These are phyloP conservation scores for Galeopsis tetrahit DNA, from an alignment of 257 asterid species.

Conservation along the genomic window DNA sequence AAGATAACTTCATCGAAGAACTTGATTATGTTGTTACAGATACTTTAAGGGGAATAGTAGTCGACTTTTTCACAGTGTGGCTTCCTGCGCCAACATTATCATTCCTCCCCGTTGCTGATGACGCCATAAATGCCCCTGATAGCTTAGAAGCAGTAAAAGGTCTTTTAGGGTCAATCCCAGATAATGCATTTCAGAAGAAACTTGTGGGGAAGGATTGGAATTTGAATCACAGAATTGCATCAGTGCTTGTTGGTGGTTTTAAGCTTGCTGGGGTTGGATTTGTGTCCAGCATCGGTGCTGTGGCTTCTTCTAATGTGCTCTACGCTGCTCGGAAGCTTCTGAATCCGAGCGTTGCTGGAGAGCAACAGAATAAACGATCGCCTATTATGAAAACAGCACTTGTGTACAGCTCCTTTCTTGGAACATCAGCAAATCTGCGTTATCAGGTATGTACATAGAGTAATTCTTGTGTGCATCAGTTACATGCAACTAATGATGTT, in stretches of 20 bases:
- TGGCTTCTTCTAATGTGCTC: conserved; percentile 73
- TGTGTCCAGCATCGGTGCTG: conserved; percentile 87
- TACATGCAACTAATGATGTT: background rate
- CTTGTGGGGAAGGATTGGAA: conserved; percentile 79
- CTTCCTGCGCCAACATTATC: conserved; percentile 91
- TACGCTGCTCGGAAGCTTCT: conserved; percentile 50
- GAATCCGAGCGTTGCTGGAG: conserved; percentile 51
- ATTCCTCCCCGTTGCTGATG: conserved; percentile 58
- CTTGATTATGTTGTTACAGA: conserved; percentile 84
- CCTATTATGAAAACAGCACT: conserved; percentile 81
- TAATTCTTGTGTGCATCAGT: background rate
- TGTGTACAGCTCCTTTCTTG: conserved; percentile 76
- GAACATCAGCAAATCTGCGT: conserved; percentile 88
- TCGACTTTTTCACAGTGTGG: conserved; percentile 92
- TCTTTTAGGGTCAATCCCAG: conserved; percentile 84
- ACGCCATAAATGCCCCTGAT: conserved; percentile 48
- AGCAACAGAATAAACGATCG: conserved; percentile 61
- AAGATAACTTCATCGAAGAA: conserved; percentile 75
- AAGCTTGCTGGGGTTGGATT: conserved; percentile 88
- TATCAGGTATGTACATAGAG: conserved; percentile 61
- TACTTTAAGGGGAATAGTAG: conserved; percentile 70
- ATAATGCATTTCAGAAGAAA: conserved; percentile 83
- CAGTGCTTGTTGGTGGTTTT: conserved; percentile 83
- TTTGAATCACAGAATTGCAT: conserved; percentile 71
- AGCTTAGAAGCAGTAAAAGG: conserved; percentile 71